A percentile compares a stretch with the other conserved stretches of the same genome.
Evolutionary conservation across 257 asterid species (phyloP).

Genomic region (Ophiorrhiza pumila): DNA sequence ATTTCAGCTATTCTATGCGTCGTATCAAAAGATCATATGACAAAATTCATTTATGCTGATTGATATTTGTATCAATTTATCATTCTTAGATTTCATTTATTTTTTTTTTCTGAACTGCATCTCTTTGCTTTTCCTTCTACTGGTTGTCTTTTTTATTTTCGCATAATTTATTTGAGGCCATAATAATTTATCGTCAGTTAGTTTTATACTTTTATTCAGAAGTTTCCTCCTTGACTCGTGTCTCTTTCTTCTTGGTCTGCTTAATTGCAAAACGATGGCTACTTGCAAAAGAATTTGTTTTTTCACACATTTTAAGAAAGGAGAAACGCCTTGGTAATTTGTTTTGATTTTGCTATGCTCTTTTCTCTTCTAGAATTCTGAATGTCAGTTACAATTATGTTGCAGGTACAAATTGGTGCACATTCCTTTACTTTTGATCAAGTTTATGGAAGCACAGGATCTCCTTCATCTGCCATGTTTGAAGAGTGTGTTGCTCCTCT

Average conservation of each 20-base stretch:
- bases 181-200: not conserved
- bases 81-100: not conserved
- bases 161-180: not conserved
- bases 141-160: no score
- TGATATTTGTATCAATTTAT: not conserved
- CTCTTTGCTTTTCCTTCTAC: not conserved
- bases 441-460: slow-evolving; percentile 81
- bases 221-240: not conserved
- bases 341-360: not conserved
- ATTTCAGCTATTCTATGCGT: not conserved
- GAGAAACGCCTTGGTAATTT: not conserved
- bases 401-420: slow-evolving; percentile 85
- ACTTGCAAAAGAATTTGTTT: not conserved
- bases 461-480: slow-evolving; percentile 80
- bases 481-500: slow-evolving; percentile 94
- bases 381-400: slow-evolving; percentile 11
- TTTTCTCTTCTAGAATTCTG: not conserved
- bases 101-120: not conserved
- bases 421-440: slow-evolving; percentile 97
- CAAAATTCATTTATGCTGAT: not conserved
- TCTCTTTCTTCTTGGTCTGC: not conserved
- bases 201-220: not conserved
- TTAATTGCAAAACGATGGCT: not conserved
- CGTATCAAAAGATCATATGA: not conserved
- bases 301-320: not conserved